Evolutionary conservation across 1,284 basidiomycete species (phyloP), one percentile per base, ranked within the genome.

Genomic region (Austroboletus niveus): DNA sequence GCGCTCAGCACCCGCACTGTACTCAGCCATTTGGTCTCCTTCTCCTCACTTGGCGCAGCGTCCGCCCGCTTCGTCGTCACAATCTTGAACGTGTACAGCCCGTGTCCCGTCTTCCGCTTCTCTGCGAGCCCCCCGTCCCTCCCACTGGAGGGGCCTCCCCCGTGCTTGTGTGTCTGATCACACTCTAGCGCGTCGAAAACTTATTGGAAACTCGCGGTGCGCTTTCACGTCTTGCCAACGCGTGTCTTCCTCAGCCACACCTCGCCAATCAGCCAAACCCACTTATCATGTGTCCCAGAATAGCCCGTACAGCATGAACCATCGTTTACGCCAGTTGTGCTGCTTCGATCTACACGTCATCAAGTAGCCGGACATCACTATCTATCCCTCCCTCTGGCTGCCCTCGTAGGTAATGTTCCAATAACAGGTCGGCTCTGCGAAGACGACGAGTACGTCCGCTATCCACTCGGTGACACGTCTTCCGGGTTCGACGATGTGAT

Each of bases 11-110:
- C 94, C 5, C 93, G 86, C 43, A 99, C 82, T 9, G 95, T 93
- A 43, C 93, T 93, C 40, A 99, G 76, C 97, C 97, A 99, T 69
- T 91, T 92, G 71, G 99, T 97, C 74, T 99, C 97, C 62, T n/a
- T n/a, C n/a, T 99, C 96, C 62, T 98, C 97, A 51, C 82, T 89
- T 5, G 97, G 96, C 10, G 96, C 97, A 63, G 17, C 17, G 17
- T 17, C 17, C 22, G 90, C 88, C 51, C 94, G 82, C 70, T 96
- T 95, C 53, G 94, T 94, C 31, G 94, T 98, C 60, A 99, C 90
- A 55, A 99, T 89, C 73, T 97, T 94, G 83, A 99, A 98, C 47
- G 89, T 92, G 66, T 81, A 76, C 8, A 72, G 65, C 32, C 66
- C 70, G 48, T 73, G 69, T 20, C 63, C 64, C 15, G 75, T 72